Evolutionary conservation across 2,329 filamentous ascomycete species (phyloP).

Genomic region (Trichoderma pleuroti): DNA sequence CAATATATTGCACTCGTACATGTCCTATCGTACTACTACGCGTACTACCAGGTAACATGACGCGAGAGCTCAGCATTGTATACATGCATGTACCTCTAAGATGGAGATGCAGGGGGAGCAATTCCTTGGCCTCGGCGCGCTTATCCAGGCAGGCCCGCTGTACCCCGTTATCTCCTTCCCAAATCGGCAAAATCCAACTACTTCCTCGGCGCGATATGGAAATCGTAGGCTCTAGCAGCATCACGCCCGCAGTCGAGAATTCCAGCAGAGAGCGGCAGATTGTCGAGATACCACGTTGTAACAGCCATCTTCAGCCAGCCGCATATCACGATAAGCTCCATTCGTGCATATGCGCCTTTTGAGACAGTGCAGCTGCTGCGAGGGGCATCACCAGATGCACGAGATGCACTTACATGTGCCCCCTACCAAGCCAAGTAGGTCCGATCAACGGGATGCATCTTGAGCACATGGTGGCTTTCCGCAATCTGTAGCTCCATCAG

Average conservation of each 20-base stretch:
- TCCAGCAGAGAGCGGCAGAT: neutral
- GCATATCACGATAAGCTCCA: neutral
- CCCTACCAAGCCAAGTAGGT: neutral
- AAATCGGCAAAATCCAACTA: constrained; percentile 2
- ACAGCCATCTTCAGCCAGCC: neutral
- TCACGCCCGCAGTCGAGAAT: constrained; percentile 1
- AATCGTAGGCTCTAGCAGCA: neutral
- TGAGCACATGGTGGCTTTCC: neutral
- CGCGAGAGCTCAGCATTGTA: neutral
- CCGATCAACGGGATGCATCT: neutral
- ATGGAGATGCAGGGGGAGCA: neutral
- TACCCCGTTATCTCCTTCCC: neutral
- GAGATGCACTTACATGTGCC: neutral
- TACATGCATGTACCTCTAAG: neutral
- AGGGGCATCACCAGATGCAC: neutral
- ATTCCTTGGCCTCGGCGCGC: constrained; percentile 4
- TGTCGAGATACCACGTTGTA: constrained; percentile 4
- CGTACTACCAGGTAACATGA: neutral
- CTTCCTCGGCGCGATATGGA: neutral
- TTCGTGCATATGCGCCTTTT: neutral
- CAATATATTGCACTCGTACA: neutral
- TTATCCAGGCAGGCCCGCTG: constrained; percentile 13
- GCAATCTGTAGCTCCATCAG: neutral
- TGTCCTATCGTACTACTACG: neutral
- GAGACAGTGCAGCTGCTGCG: neutral